Evolutionary conservation across 1,284 basidiomycete species (phyloP).

Genomic region (Bondarzewia mesenterica): DNA sequence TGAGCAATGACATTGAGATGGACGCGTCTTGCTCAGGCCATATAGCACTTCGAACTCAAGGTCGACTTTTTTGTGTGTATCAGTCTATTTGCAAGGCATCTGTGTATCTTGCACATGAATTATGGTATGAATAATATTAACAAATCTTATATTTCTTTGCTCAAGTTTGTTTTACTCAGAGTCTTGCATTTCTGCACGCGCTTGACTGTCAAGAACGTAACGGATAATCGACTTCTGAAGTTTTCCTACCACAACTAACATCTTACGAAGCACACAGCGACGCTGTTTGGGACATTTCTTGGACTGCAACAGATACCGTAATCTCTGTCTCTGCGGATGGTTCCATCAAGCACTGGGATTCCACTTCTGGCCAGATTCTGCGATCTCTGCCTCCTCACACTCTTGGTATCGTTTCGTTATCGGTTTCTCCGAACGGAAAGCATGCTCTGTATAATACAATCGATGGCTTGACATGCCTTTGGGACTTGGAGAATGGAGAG

Average conservation of each 20-base stretch:
- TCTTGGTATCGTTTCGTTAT: slow-evolving; percentile 67
- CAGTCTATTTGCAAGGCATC: no score
- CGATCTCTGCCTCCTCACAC: slow-evolving; percentile 61
- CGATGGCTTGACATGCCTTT: slow-evolving; percentile 70
- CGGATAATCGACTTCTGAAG: background rate
- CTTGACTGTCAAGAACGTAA: slow-evolving; percentile 69
- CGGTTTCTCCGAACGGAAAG: slow-evolving; percentile 54
- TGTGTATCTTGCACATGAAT: no score
- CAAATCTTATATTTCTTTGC: no score
- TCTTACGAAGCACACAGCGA: slow-evolving; percentile 67
- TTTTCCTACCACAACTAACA: background rate
- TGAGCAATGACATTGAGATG: no score
- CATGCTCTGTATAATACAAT: slow-evolving; percentile 69
- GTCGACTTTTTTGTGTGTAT: no score
- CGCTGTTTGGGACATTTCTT: slow-evolving; percentile 73
- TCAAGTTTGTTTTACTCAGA: slow-evolving; percentile 32
- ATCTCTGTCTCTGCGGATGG: slow-evolving; percentile 73
- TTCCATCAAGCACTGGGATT: slow-evolving; percentile 61
- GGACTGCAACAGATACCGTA: slow-evolving; percentile 51
- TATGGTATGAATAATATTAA: no score
- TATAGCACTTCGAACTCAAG: no score
- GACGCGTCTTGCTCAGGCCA: no score
- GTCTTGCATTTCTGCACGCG: slow-evolving; percentile 62
- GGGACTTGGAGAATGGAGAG: slow-evolving; percentile 56
- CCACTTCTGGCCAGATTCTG: slow-evolving; percentile 55